Conservation (phyloP, 805 yeast species). For the Cyberlindnera xishuangbannaensis region DNA sequence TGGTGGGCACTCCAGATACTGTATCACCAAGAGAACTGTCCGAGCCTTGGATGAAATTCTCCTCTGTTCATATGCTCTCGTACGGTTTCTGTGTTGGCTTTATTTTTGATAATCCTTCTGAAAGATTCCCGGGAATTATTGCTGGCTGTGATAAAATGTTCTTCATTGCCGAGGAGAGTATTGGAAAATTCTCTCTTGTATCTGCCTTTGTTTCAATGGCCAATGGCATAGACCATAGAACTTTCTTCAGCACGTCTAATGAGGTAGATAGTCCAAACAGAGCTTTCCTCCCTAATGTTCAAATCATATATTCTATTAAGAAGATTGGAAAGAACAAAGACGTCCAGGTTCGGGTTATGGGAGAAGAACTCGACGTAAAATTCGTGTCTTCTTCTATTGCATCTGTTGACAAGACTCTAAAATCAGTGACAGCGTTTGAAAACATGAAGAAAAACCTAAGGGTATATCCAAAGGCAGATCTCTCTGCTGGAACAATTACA, state of each 20-base stretch:
- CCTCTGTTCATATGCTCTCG: constrained; percentile 53
- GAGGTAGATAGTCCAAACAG: constrained; percentile 48
- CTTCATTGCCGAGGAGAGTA: constrained; percentile 51
- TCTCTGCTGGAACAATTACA: not conserved
- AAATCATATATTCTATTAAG: constrained; percentile 40
- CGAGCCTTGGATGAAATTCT: constrained; percentile 17
- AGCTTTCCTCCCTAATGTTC: constrained; percentile 66
- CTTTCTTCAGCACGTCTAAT: constrained; percentile 41
- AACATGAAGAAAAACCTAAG: constrained; percentile 21
- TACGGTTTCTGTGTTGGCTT: constrained; percentile 74
- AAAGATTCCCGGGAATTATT: constrained; percentile 61
- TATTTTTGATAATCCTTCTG: constrained; percentile 47
- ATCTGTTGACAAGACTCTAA: constrained; percentile 46
- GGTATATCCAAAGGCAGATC: constrained; percentile 5
- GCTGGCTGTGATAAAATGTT: constrained; percentile 72
- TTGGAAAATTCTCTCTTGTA: constrained; percentile 63
- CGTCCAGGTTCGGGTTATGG: constrained; percentile 48
- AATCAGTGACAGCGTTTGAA: constrained; percentile 42
- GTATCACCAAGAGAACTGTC: not conserved
- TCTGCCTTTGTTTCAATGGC: constrained; percentile 73
- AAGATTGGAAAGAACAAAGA: constrained; percentile 27
- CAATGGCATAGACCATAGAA: constrained; percentile 46
- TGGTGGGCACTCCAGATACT: too few species aligned
- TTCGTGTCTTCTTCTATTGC: constrained; percentile 51
- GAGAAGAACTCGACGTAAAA: constrained; percentile 66